phyloP scores from a whole-genome alignment of 2,329 filamentous ascomycete genomes.

The Colletotrichum kahawae region DNA sequence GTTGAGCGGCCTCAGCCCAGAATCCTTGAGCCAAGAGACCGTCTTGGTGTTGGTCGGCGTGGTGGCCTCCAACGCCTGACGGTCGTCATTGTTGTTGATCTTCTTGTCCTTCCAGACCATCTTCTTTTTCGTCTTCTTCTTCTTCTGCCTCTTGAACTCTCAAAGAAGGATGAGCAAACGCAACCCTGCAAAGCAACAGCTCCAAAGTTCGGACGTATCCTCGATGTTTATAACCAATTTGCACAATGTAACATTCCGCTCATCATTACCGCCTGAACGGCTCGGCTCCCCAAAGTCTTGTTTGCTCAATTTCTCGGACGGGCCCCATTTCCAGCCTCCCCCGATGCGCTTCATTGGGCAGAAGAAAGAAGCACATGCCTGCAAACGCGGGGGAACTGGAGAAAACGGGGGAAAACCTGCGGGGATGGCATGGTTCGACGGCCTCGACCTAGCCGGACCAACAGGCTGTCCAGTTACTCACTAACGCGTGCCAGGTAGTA shows the following conservation, averaged over 20 bases:
- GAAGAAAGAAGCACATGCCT: neutral
- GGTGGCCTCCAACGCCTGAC: conserved; percentile 8
- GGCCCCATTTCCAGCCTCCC: neutral
- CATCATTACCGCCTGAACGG: neutral
- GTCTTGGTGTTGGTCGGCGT: conserved; percentile 11
- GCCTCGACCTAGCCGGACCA: neutral
- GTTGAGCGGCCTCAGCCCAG: conserved; percentile 6
- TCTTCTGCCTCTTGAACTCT: neutral
- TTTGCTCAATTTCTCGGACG: neutral
- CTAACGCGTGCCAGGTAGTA: neutral
- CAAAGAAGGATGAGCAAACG: neutral
- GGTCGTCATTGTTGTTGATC: conserved; percentile 2
- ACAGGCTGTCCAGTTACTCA: neutral
- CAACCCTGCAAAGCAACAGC: neutral
- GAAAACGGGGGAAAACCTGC: neutral
- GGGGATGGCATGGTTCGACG: neutral
- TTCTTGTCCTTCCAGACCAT: conserved; percentile 11
- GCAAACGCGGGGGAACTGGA: conserved; percentile 1
- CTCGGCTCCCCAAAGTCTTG: neutral
- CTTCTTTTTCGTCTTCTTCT: neutral
- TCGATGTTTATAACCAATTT: conserved; percentile 3
- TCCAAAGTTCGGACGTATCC: neutral
- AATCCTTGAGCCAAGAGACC: neutral
- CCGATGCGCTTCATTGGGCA: neutral
- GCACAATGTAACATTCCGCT: neutral